phyloP scores from a whole-genome alignment of 2,329 filamentous ascomycete genomes.

The Colletotrichum euphorbiae region DNA sequence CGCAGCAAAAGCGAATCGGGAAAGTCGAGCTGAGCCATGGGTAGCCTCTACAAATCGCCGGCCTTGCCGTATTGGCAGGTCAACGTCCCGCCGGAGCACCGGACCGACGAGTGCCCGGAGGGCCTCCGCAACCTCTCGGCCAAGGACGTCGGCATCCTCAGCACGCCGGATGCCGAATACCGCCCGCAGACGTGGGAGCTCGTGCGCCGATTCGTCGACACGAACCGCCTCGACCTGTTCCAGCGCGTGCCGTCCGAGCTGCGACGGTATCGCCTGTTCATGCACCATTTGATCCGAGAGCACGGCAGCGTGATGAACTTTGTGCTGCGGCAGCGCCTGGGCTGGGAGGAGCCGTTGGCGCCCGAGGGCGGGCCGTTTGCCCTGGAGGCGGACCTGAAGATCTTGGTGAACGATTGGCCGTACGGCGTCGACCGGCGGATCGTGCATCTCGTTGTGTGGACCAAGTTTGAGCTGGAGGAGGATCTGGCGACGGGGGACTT shows the following conservation, averaged over 20 bases:
- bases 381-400: conserved; percentile 70
- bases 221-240: conserved; percentile 81
- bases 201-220: conserved; percentile 70
- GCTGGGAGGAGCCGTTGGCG: conserved; percentile 64
- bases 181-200: conserved; percentile 74
- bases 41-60: conserved; percentile 25
- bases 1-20: not conserved
- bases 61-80: conserved; percentile 81
- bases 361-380: conserved; percentile 55
- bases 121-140: conserved; percentile 72
- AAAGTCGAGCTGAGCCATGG: conserved; percentile 14
- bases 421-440: conserved; percentile 85
- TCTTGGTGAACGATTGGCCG: conserved; percentile 93
- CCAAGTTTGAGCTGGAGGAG: conserved; percentile 83
- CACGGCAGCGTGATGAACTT: conserved; percentile 85
- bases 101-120: conserved; percentile 75
- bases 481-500: conserved; percentile 74
- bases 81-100: conserved; percentile 75
- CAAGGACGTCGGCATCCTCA: conserved; percentile 79
- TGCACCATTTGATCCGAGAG: conserved; percentile 69
- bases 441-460: conserved; percentile 91
- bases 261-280: conserved; percentile 80
- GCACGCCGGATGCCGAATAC: conserved; percentile 77
- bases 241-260: conserved; percentile 82
- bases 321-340: conserved; percentile 75